Conservation (phyloP, 306 rosid genomes). For the Prunus armeniaca region DNA sequence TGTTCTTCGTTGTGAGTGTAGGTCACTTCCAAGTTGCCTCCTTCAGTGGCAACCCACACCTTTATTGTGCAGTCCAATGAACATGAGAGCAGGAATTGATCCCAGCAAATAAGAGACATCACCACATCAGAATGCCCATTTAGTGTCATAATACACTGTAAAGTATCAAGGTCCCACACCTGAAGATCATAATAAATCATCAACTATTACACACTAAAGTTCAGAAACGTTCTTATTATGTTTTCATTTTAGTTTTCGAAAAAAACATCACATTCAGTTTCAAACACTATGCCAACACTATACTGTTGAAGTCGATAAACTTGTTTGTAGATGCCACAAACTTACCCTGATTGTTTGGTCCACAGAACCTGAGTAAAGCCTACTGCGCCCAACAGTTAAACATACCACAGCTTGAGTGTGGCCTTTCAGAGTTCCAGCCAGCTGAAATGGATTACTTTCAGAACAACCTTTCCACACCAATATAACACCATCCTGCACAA, state of each 20-base stretch:
- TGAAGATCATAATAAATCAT: too few relatives aligned
- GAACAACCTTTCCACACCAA: slow-evolving; percentile 35
- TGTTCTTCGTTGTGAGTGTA: slow-evolving; percentile 30
- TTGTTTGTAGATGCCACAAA: too few relatives aligned
- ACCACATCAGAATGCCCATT: slow-evolving; percentile 33
- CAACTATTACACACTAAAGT: too few relatives aligned
- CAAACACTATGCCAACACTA: too few relatives aligned
- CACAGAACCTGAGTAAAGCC: slow-evolving; percentile 39
- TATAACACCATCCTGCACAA: slow-evolving; percentile 33
- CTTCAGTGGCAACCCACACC: slow-evolving; percentile 25
- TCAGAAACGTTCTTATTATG: too few relatives aligned
- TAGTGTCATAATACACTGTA: slow-evolving; percentile 40
- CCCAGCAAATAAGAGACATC: slow-evolving; percentile 48
- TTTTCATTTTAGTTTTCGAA: too few relatives aligned
- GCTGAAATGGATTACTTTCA: slow-evolving; percentile 24
- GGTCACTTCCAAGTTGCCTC: slow-evolving; percentile 22
- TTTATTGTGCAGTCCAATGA: slow-evolving; percentile 30
- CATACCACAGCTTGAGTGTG: slow-evolving; percentile 25
- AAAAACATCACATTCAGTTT: too few relatives aligned
- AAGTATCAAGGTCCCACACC: slow-evolving; percentile 35
- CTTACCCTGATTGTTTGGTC: slow-evolving; percentile 43
- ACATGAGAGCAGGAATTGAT: slow-evolving; percentile 15
- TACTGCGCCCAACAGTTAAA: slow-evolving; percentile 21
- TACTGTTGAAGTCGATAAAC: too few relatives aligned
- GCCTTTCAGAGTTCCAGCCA: slow-evolving; percentile 28